phyloP scores from a whole-genome alignment of 768 basidiomycete species.

The Tulasnella sp. region DNA sequence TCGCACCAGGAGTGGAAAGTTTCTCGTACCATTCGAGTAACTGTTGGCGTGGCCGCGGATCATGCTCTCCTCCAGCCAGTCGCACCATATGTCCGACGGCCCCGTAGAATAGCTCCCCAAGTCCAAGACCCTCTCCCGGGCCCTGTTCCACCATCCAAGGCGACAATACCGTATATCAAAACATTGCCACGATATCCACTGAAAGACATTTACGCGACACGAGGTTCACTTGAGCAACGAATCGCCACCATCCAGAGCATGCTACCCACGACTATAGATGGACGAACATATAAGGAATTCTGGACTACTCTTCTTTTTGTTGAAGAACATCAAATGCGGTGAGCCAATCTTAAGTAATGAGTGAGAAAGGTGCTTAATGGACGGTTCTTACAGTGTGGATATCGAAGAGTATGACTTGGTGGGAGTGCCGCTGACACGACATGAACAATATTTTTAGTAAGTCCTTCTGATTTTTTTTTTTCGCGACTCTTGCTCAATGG shows the following conservation, averaged over 20 bases:
- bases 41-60: conserved; percentile 35
- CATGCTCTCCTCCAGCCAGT: conserved; percentile 47
- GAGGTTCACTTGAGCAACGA: neutral
- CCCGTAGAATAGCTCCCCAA: conserved; percentile 36
- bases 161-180: neutral
- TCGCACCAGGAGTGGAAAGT: conserved; percentile 15
- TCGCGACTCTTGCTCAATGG: neutral
- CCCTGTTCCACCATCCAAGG: neutral
- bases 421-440: conserved; percentile 21
- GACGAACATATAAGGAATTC: conserved; percentile 39
- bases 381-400: conserved; percentile 28
- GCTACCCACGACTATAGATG: neutral
- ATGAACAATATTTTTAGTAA: conserved; percentile 28
- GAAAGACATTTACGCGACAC: neutral
- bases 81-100: conserved; percentile 43
- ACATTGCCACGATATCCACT: neutral
- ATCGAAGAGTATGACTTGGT: conserved; percentile 38
- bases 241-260: conserved; percentile 9
- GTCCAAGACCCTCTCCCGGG: neutral
- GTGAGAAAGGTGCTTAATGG: neutral
- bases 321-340: conserved; percentile 50
- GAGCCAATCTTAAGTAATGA: conserved; percentile 30
- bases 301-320: conserved; percentile 56
- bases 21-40: conserved; percentile 12
- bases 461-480: conserved; percentile 23